Evolutionary conservation across 768 basidiomycete species (phyloP), one percentile per base, ranked within the genome.

Genomic region (Daedaleopsis sinensis): DNA sequence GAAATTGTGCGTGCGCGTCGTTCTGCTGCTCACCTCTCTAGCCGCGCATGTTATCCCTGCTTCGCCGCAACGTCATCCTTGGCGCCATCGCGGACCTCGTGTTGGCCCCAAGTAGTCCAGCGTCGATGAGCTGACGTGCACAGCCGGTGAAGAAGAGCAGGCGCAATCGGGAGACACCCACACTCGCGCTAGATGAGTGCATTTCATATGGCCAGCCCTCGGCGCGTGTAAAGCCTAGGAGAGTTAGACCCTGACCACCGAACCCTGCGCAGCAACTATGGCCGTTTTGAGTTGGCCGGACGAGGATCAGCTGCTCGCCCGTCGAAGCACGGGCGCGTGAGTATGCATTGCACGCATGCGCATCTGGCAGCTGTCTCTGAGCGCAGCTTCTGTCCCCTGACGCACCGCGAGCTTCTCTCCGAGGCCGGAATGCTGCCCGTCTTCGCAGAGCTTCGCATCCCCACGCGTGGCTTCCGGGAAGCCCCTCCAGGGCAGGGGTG

Each of bases 281-380:
- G 55, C 55, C 57, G 57, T 49, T 42, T 53, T 42, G 52, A 63
- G 62, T 55, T 50, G 52, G 52, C 52, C 57, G 49, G 50, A 32
- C 62, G 62, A 50, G 62, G 62, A 63, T 63, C 62, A 54, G 62
- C 56, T 55, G 57, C 62, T 55, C 57, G 56, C 56, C 61, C 47
- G 36, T 57, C 56, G 61, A 50, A 62, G 61, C 47, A 21, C 52
- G 38, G 27, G 5, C 19, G n/a, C 12, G 55, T 57, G 44, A 55
- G 50, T 57, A 55, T 36, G 61, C 55, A 24, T 10, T 55, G 52
- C 43, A 52, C 39, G 39, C 39, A 42, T 42, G 39, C 39, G 18
- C 46, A 55, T 51, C 51, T 57, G 55, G 19, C 60, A 57, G 49
- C 39, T 27, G 42, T 46, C 36, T 39, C 52, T 10, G 36, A 39